Evolutionary conservation across 108 stramenopile species (phyloP).

Genomic region (Craspedostauros australis): DNA sequence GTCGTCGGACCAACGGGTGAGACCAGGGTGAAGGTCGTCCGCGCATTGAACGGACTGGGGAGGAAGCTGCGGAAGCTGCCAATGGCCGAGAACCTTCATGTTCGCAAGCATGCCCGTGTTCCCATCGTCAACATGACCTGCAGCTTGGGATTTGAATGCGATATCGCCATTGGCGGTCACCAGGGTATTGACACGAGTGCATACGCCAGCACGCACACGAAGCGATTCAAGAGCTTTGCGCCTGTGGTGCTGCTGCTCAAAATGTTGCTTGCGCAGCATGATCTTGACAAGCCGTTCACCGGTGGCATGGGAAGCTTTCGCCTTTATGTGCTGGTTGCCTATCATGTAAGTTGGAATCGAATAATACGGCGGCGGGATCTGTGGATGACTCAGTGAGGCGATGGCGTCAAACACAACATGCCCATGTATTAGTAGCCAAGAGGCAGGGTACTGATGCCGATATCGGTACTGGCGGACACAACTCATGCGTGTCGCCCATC

Average conservation of each 20-base stretch:
- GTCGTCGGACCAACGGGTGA: constrained; percentile 43
- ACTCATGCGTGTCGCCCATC: no score
- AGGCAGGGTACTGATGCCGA: background rate
- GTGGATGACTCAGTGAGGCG: background rate
- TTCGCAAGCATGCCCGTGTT: constrained; percentile 50
- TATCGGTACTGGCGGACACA: no score
- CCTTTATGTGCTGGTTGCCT: constrained; percentile 81
- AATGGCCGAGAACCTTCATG: constrained; percentile 27
- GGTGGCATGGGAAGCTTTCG: constrained; percentile 89
- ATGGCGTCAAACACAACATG: no score
- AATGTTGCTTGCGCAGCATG: constrained; percentile 67
- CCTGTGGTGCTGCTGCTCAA: constrained; percentile 65
- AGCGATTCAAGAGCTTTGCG: constrained; percentile 62
- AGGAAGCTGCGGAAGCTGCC: constrained; percentile 27
- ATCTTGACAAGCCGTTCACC: constrained; percentile 87
- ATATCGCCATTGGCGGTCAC: constrained; percentile 76
- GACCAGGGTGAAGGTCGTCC: constrained; percentile 35
- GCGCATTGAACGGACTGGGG: constrained; percentile 31
- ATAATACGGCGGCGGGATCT: background rate
- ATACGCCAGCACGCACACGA: constrained; percentile 49
- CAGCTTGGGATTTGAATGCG: constrained; percentile 64
- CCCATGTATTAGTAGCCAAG: no score
- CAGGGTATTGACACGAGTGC: constrained; percentile 71
- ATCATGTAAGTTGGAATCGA: constrained; percentile 50
- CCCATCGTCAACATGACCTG: constrained; percentile 75